A percentile compares a stretch with the other conserved stretches of the same genome.
Evolutionary conservation across 306 rosid species (phyloP).

Genomic region (Gynostemma pentaphyllum): DNA sequence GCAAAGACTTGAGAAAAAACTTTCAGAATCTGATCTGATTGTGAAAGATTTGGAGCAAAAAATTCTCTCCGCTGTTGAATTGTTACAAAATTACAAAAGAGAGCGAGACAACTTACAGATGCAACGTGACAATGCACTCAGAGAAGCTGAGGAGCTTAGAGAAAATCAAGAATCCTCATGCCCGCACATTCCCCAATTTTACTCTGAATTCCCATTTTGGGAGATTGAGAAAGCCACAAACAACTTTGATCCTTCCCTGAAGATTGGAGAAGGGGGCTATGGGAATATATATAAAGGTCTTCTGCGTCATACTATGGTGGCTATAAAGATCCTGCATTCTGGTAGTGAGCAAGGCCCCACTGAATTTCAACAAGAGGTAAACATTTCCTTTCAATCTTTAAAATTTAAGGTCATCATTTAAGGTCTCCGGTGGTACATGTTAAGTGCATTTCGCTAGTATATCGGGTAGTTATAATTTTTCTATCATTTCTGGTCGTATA

Average conservation of each 20-base stretch:
- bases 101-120: constrained; percentile 55
- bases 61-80: constrained; percentile 34
- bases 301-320: constrained; percentile 67
- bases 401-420: constrained; percentile 4
- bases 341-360: constrained; percentile 54
- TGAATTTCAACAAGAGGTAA: constrained; percentile 86
- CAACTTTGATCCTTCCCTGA: constrained; percentile 36
- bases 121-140: constrained; percentile 44
- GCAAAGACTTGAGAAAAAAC: constrained; percentile 36
- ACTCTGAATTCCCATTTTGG: constrained; percentile 43
- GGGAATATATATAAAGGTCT: constrained; percentile 66
- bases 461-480: no score
- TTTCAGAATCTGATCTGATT: constrained; percentile 34
- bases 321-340: constrained; percentile 52
- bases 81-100: constrained; percentile 33
- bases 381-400: constrained; percentile 3
- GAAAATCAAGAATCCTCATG: constrained; percentile 36
- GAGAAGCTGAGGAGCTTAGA: constrained; percentile 64
- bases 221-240: constrained; percentile 67
- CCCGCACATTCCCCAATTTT: constrained; percentile 27
- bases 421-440: no score
- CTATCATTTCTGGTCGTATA: no score
- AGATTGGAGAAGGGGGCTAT: constrained; percentile 94
- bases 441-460: no score
- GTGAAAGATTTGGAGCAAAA: constrained; percentile 41